Evolutionary conservation across 495 filamentous ascomycete species (phyloP).

Genomic region (Lasiosphaeria hispida): DNA sequence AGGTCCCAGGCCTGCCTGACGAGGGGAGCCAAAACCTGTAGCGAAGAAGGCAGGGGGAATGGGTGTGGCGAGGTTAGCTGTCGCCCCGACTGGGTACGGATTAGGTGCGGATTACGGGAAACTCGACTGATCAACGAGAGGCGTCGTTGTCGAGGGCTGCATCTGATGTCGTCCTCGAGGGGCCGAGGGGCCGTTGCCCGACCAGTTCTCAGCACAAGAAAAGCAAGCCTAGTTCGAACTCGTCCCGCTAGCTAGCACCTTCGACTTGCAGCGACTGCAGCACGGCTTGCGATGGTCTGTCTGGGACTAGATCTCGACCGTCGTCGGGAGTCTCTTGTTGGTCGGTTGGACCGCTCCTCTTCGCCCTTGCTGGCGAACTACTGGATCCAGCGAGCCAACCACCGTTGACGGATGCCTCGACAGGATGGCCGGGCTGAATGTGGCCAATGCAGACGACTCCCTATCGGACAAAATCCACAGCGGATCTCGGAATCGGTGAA

Average conservation of each 20-base stretch:
- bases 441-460: conserved; percentile 24
- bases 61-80: conserved; percentile 26
- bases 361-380: conserved; percentile 27
- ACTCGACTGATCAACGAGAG: conserved; percentile 5
- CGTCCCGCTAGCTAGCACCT: conserved; percentile 6
- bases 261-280: conserved; percentile 10
- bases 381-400: conserved; percentile 25
- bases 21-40: conserved; percentile 6
- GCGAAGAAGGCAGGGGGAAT: conserved; percentile 19
- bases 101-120: conserved; percentile 11
- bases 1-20: conserved; percentile 22
- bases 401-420: conserved; percentile 16
- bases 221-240: conserved; percentile 14
- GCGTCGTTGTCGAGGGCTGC: background rate
- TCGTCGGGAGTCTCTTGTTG: conserved; percentile 21
- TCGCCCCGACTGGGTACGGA: conserved; percentile 19
- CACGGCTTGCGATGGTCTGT: conserved; percentile 17
- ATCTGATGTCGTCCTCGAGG: background rate
- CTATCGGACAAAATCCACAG: conserved; percentile 20
- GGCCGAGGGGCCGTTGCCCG: background rate
- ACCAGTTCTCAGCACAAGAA: background rate
- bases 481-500: conserved; percentile 23
- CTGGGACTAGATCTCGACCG: conserved; percentile 22
- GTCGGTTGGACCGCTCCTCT: conserved; percentile 18
- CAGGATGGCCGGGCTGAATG: conserved; percentile 19